Base-by-base conservation (phyloP, 805 yeast genomes). In the Zygotorulaspora sp. region DNA sequence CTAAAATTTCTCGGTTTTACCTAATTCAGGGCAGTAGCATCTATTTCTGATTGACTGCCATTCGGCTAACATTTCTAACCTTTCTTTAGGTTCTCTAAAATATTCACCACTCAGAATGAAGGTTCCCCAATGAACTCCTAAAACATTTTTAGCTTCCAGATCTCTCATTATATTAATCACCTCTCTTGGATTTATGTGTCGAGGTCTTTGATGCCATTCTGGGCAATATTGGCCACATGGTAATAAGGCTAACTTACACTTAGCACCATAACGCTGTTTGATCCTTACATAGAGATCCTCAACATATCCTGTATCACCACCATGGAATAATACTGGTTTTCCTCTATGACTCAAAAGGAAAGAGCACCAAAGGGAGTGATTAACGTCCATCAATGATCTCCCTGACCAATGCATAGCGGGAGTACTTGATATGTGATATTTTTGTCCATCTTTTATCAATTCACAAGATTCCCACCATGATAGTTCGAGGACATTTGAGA, bases 341-440 rank as follows among this genome's bases (percentile, higher is more conserved):
- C 78, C 80, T 46, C 84, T 74, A 41, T 77, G 74, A 35, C 78
- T 66, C 7, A 90, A 57, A 48, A 90, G 53, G 53, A 81, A 90
- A 0, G 96, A 86, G 51, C 95, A 85, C 97, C 97, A 90, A 36
- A 90, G 65, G 0, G 94, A 75, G 16, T 67, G 65, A 60, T 90
- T 90, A 2, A 94, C 74, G 58, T 90, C 97, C 13, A 78, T 55
- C n/a, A 89, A 61, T 22, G 74, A 73, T 24, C 96, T 65, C 0
- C 97, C 97, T 1, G 95, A 83, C 97, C 97, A 90, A 62, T 90
- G 97, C 94, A 83, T 82, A 0, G 97, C 87, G 0, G 97, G 97
- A 0, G 92, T 74, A 59, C 96, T 85, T 1, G 85, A 89, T 12
- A 90, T 68, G 48, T 85, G 88, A 66, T 82, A 88, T 5, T 67